Evolutionary conservation across 768 basidiomycete genomes (phyloP).

Genomic region (Epithele typhae): DNA sequence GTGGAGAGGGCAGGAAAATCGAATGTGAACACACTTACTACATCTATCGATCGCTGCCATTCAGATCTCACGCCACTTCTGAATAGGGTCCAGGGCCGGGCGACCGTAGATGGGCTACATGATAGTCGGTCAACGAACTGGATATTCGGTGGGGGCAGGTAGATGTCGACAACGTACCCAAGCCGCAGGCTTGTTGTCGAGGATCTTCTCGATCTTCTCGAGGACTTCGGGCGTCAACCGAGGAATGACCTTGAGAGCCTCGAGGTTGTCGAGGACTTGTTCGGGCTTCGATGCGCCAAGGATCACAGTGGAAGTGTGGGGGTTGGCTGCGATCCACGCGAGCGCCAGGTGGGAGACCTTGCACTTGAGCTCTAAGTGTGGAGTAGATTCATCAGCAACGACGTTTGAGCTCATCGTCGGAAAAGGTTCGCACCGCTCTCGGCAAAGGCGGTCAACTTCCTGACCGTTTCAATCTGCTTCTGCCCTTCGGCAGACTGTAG

Average conservation of each 20-base stretch:
- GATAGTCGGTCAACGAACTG: no score
- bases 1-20: no score
- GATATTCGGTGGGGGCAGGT: neutral
- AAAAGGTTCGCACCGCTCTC: conserved; percentile 35
- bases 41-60: neutral
- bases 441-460: conserved; percentile 60
- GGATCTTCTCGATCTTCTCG: conserved; percentile 62
- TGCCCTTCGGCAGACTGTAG: conserved; percentile 55
- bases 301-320: conserved; percentile 63
- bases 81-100: neutral
- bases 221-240: conserved; percentile 66
- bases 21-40: neutral
- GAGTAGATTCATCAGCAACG: neutral
- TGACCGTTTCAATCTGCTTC: conserved; percentile 66
- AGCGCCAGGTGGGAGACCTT: conserved; percentile 65
- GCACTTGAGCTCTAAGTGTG: conserved; percentile 44
- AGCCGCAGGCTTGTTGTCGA: conserved; percentile 47
- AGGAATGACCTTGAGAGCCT: conserved; percentile 69
- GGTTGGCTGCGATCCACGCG: conserved; percentile 66
- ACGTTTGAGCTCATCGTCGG: no score
- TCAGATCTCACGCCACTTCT: neutral
- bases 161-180: conserved; percentile 33
- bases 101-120: neutral
- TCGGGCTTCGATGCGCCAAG: conserved; percentile 60
- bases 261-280: conserved; percentile 63